Evolutionary conservation across 495 filamentous ascomycete species (phyloP).

Genomic region (Annulohypoxylon stygium): DNA sequence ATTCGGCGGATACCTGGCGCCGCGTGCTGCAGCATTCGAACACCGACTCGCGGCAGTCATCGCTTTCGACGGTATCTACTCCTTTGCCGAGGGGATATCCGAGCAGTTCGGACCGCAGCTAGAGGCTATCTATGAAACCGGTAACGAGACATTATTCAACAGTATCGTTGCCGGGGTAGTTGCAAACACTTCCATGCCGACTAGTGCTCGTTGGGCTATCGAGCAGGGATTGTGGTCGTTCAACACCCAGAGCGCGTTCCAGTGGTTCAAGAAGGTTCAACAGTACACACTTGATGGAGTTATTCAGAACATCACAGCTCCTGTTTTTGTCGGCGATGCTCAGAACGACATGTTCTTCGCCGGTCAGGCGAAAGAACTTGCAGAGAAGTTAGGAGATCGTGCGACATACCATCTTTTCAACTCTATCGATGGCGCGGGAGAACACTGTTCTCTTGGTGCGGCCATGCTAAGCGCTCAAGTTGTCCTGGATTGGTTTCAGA

Average conservation of each 20-base stretch:
- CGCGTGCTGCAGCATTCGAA: constrained; percentile 60
- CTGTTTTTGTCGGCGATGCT: constrained; percentile 55
- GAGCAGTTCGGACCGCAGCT: constrained; percentile 28
- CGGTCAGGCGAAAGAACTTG: constrained; percentile 52
- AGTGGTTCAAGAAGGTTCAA: constrained; percentile 45
- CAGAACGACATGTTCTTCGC: constrained; percentile 54
- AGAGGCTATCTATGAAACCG: constrained; percentile 6
- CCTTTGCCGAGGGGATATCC: constrained; percentile 34
- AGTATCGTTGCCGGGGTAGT: constrained; percentile 9
- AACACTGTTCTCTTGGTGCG: constrained; percentile 50
- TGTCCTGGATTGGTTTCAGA: constrained; percentile 53
- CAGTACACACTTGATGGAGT: constrained; percentile 49
- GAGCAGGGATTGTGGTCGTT: constrained; percentile 60
- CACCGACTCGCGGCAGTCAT: constrained; percentile 58
- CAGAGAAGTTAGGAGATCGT: constrained; percentile 49
- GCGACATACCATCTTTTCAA: constrained; percentile 51
- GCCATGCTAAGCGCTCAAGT: constrained; percentile 37
- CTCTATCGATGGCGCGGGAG: constrained; percentile 47
- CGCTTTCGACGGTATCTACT: constrained; percentile 55
- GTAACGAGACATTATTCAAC: constrained; percentile 35
- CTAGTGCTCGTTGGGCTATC: constrained; percentile 51
- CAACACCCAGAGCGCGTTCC: constrained; percentile 49
- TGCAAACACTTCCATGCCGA: constrained; percentile 3
- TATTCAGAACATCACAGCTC: constrained; percentile 48
- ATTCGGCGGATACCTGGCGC: constrained; percentile 56